These are phyloP conservation scores for Trichoderma gamsii DNA, from an alignment of 495 filamentous ascomycete genomes.

Conservation along the genomic window DNA sequence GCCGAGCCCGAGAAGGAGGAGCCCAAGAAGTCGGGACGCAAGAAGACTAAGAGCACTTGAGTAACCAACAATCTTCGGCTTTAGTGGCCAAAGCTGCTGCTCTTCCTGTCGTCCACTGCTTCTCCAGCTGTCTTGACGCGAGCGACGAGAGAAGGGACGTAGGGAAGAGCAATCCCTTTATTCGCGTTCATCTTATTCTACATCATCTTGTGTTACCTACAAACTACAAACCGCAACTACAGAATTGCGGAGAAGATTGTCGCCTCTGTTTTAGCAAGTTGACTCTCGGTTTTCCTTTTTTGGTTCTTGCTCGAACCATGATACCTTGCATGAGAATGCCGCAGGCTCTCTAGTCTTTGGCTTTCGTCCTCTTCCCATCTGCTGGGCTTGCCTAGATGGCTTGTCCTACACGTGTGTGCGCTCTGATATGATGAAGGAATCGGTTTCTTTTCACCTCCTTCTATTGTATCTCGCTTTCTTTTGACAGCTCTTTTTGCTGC, in stretches of 20 bases:
- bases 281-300: neutral
- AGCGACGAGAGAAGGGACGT: too few species aligned
- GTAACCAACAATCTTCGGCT: constrained; percentile 15
- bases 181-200: neutral
- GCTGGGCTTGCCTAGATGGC: too few species aligned
- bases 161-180: too few species aligned
- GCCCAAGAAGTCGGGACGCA: constrained; percentile 48
- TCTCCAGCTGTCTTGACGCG: neutral
- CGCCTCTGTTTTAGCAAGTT: neutral
- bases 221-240: too few species aligned
- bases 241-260: neutral
- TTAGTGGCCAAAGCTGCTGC: neutral
- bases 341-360: too few species aligned
- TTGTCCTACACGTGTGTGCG: neutral
- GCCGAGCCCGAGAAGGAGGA: constrained; percentile 38
- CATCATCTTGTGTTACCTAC: neutral
- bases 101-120: constrained; percentile 14
- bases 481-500: neutral
- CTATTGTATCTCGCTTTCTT: neutral
- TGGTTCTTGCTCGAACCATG: neutral
- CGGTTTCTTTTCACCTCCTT: neutral
- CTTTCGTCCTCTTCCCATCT: too few species aligned
- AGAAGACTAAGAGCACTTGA: constrained; percentile 42
- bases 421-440: neutral
- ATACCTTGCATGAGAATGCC: neutral